A percentile compares a stretch with the other conserved stretches of the same genome.
These are phyloP conservation scores for Rheum nobile DNA, from an alignment of 148 eudicot species.

Conservation along the genomic window DNA sequence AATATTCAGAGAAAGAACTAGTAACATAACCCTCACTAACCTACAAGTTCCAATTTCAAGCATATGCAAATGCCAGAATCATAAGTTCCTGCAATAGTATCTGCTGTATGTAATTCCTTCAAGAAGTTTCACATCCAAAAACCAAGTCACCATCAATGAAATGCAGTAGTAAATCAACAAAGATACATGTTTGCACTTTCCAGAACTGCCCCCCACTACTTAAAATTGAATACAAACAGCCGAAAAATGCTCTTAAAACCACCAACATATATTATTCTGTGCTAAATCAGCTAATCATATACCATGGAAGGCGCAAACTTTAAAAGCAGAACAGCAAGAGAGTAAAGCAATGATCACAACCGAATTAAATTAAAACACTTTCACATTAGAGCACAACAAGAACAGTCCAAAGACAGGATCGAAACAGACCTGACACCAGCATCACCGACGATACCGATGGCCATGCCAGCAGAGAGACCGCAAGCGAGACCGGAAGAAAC, in stretches of 20 bases:
- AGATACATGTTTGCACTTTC: neutral
- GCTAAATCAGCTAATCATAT: neutral
- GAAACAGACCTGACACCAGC: conserved; percentile 45
- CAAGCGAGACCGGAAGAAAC: conserved; percentile 54
- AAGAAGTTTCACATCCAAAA: neutral
- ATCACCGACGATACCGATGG: conserved; percentile 55
- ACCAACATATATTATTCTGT: neutral
- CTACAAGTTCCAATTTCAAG: neutral
- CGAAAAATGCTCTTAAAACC: neutral
- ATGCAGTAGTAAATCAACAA: neutral
- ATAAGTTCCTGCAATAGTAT: neutral
- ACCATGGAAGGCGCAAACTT: neutral
- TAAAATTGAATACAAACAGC: neutral
- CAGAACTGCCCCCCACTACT: neutral
- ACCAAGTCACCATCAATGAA: neutral
- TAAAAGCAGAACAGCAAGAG: neutral
- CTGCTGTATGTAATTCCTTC: neutral
- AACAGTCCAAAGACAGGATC: neutral
- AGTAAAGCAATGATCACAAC: neutral
- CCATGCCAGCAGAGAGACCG: conserved; percentile 55
- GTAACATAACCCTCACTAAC: neutral
- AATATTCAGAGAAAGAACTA: neutral
- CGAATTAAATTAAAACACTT: neutral
- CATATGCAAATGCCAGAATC: neutral
- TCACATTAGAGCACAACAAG: neutral